These are phyloP conservation scores for Endoconidiophora polonica DNA, from an alignment of 2,329 filamentous ascomycete species.

Conservation along the genomic window DNA sequence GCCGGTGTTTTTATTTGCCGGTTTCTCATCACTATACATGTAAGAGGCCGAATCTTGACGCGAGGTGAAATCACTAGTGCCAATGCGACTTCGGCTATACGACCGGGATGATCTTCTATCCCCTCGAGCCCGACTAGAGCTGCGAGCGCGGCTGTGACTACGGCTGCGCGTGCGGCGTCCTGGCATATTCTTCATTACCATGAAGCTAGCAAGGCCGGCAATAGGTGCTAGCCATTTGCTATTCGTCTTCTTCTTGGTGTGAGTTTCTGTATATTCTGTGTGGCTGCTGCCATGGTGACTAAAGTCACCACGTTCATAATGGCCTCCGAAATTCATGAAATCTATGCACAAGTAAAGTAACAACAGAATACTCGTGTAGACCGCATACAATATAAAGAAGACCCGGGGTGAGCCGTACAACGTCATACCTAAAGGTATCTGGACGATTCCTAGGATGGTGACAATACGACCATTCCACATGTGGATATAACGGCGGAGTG, in stretches of 20 bases:
- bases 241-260: constrained; percentile 20
- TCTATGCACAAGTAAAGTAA: constrained; percentile 65
- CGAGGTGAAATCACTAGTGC: constrained; percentile 32
- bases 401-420: constrained; percentile 79
- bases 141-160: constrained; percentile 22
- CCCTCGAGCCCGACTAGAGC: constrained; percentile 10
- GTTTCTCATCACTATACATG: constrained; percentile 38
- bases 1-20: constrained; percentile 18
- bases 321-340: constrained; percentile 44
- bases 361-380: constrained; percentile 60
- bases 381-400: constrained; percentile 69
- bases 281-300: constrained; percentile 35
- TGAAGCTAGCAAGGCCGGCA: constrained; percentile 33
- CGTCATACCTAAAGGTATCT: constrained; percentile 77
- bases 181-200: constrained; percentile 28
- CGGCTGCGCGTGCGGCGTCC: constrained; percentile 25
- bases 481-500: constrained; percentile 50
- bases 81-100: constrained; percentile 24
- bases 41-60: constrained; percentile 46
- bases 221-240: constrained; percentile 35
- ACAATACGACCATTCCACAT: constrained; percentile 72
- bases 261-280: constrained; percentile 24
- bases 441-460: constrained; percentile 66
- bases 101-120: constrained; percentile 18
- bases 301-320: constrained; percentile 26